Evolutionary conservation across 345 rosid species (phyloP).

Genomic region (Dipteronia sinensis): DNA sequence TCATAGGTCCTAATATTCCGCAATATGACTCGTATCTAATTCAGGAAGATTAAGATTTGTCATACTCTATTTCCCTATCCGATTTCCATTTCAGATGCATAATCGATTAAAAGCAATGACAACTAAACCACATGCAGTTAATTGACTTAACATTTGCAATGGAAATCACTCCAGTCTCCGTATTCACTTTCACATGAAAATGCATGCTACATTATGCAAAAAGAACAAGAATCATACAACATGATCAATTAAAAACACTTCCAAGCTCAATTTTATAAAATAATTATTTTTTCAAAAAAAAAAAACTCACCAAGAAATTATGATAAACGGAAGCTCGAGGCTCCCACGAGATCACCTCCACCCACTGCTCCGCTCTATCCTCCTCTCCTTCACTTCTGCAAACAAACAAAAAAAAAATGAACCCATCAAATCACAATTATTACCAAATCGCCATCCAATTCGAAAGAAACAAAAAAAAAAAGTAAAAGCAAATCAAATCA

Average conservation of each 20-base stretch:
- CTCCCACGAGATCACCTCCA: constrained; percentile 91
- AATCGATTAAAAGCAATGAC: neutral
- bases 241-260: neutral
- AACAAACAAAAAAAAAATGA: neutral
- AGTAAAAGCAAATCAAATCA: neutral
- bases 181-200: neutral
- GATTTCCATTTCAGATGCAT: neutral
- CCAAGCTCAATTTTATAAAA: neutral
- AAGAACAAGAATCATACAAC: neutral
- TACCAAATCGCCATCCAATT: constrained; percentile 17
- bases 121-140: neutral
- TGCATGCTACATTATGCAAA: neutral
- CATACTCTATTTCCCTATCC: neutral
- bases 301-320: constrained; percentile 76
- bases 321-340: constrained; percentile 87
- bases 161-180: neutral
- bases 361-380: constrained; percentile 66
- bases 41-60: neutral
- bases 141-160: neutral
- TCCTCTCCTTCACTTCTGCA: constrained; percentile 49
- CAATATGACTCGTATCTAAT: neutral
- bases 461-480: neutral
- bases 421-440: neutral
- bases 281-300: neutral
- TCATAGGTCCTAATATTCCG: too few species aligned